phyloP scores from a whole-genome alignment of 1,284 basidiomycete species.

The Cutaneotrichosporon sp. region DNA sequence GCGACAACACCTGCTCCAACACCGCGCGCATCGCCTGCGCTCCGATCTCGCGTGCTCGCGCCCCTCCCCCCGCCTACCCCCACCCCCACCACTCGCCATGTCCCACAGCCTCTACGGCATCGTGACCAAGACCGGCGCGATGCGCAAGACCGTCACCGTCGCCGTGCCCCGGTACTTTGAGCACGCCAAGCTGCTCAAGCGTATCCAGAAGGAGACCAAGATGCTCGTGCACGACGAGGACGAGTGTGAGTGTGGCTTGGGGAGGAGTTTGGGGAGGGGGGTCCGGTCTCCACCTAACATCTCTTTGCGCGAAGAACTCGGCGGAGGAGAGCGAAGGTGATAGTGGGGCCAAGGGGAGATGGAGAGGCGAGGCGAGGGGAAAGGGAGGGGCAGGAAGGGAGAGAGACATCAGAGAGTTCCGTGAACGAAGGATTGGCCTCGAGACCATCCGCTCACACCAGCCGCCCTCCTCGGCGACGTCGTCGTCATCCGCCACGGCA shows the following conservation, averaged over 20 bases:
- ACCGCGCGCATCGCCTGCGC: no score
- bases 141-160: conserved; percentile 48
- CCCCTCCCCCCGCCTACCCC: not conserved
- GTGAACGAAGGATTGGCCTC: no score
- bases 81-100: conserved; percentile 24
- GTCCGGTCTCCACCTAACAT: no score
- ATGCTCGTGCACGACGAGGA: conserved; percentile 45
- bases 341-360: no score
- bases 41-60: not conserved
- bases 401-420: no score
- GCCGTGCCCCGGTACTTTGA: conserved; percentile 36
- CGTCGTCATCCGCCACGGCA: conserved; percentile 44
- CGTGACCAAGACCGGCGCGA: conserved; percentile 45
- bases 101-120: conserved; percentile 37
- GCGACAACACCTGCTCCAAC: not conserved
- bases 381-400: no score
- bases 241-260: conserved; percentile 32
- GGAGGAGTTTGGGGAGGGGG: not conserved
- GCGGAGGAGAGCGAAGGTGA: no score
- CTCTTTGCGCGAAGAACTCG: no score
- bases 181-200: conserved; percentile 35
- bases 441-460: conserved; percentile 22
- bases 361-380: no score
- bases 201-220: conserved; percentile 41
- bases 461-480: conserved; percentile 39